Percentiles rank a stretch among this genome's conserved stretches.
Conservation (phyloP, 345 rosid species). For the Gynandropsis gynandra region DNA sequence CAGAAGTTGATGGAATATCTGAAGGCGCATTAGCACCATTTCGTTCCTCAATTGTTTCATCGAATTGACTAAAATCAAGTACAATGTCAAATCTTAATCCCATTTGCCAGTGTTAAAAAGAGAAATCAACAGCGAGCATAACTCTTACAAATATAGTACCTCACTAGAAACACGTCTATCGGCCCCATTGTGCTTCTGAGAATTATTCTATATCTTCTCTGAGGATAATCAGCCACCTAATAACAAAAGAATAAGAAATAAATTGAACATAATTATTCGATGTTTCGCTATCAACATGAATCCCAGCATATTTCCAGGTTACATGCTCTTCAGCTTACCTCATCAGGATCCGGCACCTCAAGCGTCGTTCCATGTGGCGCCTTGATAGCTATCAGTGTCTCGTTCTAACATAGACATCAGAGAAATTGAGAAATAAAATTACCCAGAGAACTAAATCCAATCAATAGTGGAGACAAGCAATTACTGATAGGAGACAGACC, state of each 20-base stretch:
- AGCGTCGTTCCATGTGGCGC: slow-evolving; percentile 99
- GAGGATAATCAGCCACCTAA: slow-evolving; percentile 86
- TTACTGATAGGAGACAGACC: slow-evolving; percentile 35
- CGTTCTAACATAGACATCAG: slow-evolving; percentile 45
- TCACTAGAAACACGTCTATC: slow-evolving; percentile 92
- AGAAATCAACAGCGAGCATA: slow-evolving; percentile 13
- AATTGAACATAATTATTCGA: slow-evolving; percentile 4
- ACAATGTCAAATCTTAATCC: slow-evolving; percentile 11
- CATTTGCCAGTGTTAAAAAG: background rate
- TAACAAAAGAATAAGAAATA: slow-evolving; percentile 15
- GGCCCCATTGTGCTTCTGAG: slow-evolving; percentile 98
- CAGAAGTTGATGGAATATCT: slow-evolving; percentile 45
- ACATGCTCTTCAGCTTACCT: slow-evolving; percentile 44
- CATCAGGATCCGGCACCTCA: slow-evolving; percentile 99
- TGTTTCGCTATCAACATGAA: no score
- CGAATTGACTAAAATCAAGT: slow-evolving; percentile 56
- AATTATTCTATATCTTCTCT: slow-evolving; percentile 87
- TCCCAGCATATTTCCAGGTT: background rate
- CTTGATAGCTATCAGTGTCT: slow-evolving; percentile 87
- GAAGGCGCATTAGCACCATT: slow-evolving; percentile 51
- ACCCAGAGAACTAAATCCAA: slow-evolving; percentile 9
- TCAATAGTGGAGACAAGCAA: slow-evolving; percentile 9
- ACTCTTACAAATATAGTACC: slow-evolving; percentile 34
- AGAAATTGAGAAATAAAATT: slow-evolving; percentile 12
- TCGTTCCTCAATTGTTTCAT: slow-evolving; percentile 82